These are phyloP conservation scores for Peterozyma xylosa DNA, from an alignment of 805 yeast species.

Conservation along the genomic window DNA sequence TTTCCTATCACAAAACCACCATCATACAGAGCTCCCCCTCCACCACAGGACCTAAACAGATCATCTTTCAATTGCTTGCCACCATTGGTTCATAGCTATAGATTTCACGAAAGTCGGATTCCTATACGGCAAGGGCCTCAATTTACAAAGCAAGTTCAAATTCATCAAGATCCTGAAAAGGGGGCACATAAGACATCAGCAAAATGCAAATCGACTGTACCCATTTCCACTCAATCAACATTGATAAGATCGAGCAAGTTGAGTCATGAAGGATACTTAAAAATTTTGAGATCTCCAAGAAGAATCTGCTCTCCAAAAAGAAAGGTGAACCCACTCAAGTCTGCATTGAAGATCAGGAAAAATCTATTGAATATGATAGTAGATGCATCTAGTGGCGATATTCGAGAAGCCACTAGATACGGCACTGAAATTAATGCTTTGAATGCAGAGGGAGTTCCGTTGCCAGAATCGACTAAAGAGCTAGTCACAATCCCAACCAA, in stretches of 20 bases:
- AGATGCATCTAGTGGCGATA: conserved; percentile 52
- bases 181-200: not conserved
- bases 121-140: conserved; percentile 4
- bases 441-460: conserved; percentile 53
- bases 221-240: conserved; percentile 1
- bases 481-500: conserved; percentile 50
- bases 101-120: conserved; percentile 1
- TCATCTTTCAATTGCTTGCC: no score
- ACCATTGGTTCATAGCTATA: no score
- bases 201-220: not conserved
- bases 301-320: conserved; percentile 36
- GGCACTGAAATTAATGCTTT: conserved; percentile 63
- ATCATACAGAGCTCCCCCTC: no score
- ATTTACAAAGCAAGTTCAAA: not conserved
- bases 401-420: conserved; percentile 59
- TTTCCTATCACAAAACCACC: no score
- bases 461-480: conserved; percentile 51
- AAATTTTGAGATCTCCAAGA: conserved; percentile 24
- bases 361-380: conserved; percentile 41
- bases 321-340: conserved; percentile 20
- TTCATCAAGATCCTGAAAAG: conserved; percentile 7
- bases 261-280: conserved; percentile 9
- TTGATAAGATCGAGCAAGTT: conserved; percentile 8
- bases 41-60: no score
- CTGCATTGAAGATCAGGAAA: conserved; percentile 23